These are phyloP conservation scores for Pythium graminicola DNA, from an alignment of 352 stramenopile genomes.

Conservation along the genomic window DNA sequence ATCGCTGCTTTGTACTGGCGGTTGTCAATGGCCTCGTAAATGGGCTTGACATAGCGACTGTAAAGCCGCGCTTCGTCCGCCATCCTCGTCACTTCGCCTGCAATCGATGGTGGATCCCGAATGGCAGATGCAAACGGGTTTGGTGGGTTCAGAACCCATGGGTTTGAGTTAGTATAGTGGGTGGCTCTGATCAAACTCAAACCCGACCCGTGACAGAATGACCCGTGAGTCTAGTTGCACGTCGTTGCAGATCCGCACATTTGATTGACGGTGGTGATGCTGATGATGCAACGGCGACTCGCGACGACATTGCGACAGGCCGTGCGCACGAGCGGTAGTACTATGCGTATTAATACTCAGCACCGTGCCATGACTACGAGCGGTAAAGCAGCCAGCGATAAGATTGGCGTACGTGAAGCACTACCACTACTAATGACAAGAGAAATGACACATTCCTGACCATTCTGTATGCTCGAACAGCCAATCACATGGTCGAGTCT, in stretches of 20 bases:
- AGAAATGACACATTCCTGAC: not conserved
- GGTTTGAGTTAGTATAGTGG: not conserved
- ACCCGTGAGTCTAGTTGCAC: no score
- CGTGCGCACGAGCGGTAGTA: not conserved
- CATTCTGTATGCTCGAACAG: conserved; percentile 29
- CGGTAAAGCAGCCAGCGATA: conserved; percentile 34
- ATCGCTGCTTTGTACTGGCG: conserved; percentile 78
- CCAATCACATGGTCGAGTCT: conserved; percentile 85
- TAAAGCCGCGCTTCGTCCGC: conserved; percentile 54
- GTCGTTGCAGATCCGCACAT: conserved; percentile 4
- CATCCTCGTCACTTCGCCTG: conserved; percentile 23
- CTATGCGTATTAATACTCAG: not conserved
- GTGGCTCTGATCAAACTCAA: not conserved
- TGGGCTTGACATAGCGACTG: conserved; percentile 70
- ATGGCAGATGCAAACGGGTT: not conserved
- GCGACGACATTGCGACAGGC: conserved; percentile 18
- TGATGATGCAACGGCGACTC: conserved; percentile 15
- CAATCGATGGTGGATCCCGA: conserved; percentile 14
- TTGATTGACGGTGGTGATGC: not conserved
- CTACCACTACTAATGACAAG: not conserved
- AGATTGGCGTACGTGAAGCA: conserved; percentile 48
- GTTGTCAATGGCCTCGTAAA: conserved; percentile 80
- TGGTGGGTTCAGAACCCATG: not conserved
- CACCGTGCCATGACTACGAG: conserved; percentile 36
- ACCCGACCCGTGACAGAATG: conserved; percentile 2